Percentiles rank a stretch among this genome's conserved stretches.
These are phyloP conservation scores for Ochromonas danica DNA, from an alignment of 108 stramenopile genomes.

Conservation along the genomic window DNA sequence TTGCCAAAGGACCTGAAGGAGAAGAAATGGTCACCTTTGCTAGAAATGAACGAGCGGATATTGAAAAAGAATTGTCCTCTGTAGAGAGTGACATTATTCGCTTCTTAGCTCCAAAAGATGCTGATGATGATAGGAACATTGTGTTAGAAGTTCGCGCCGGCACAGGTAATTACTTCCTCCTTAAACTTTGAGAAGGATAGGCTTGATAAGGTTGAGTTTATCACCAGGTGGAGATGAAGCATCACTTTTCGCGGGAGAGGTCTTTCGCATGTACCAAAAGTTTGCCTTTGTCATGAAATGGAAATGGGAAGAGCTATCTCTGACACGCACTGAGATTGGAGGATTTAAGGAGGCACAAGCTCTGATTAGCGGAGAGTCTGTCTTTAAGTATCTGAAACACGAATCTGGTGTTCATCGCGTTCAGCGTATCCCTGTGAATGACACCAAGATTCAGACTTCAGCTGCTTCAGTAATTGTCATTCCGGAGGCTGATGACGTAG, in stretches of 20 bases:
- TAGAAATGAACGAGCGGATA: conserved; percentile 2
- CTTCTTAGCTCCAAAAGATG: conserved; percentile 65
- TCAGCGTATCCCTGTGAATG: conserved; percentile 93
- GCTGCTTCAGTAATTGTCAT: conserved; percentile 88
- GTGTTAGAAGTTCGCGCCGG: conserved; percentile 95
- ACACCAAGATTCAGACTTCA: conserved; percentile 83
- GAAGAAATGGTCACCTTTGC: conserved; percentile 22
- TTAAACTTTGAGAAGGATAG: neutral
- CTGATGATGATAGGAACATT: conserved; percentile 81
- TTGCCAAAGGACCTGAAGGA: neutral
- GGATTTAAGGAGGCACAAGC: conserved; percentile 83
- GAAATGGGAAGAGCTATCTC: conserved; percentile 70
- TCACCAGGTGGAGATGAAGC: conserved; percentile 80
- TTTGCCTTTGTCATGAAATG: conserved; percentile 74
- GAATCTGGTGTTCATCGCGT: conserved; percentile 96
- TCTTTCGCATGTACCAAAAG: conserved; percentile 82
- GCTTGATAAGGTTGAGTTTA: neutral
- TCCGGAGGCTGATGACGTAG: conserved; percentile 65
- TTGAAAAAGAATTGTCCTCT: neutral
- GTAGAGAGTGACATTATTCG: neutral
- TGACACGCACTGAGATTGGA: conserved; percentile 72
- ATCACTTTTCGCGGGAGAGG: conserved; percentile 82
- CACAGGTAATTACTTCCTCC: conserved; percentile 54
- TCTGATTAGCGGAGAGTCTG: conserved; percentile 62
- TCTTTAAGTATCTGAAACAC: conserved; percentile 82